Conservation (phyloP, 2,329 filamentous ascomycete genomes). For the Lachnum nothofagi region DNA sequence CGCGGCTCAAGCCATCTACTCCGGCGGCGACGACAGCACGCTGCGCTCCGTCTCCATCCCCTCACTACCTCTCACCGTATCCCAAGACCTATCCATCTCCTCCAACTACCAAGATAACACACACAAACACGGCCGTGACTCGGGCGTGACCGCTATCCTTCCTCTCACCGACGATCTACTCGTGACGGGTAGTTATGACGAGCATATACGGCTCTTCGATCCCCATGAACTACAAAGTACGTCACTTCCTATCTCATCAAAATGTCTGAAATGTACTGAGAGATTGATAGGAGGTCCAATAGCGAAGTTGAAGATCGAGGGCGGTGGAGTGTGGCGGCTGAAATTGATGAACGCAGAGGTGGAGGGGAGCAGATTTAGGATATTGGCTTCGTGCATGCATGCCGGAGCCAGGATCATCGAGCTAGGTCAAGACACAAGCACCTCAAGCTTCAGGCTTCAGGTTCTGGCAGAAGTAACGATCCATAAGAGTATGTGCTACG, state of each 20-base stretch:
- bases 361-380: conserved; percentile 34
- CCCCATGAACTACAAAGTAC: background rate
- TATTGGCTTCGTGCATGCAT: conserved; percentile 94
- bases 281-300: conserved; percentile 47
- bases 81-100: background rate
- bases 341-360: conserved; percentile 42
- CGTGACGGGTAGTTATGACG: conserved; percentile 88
- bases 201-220: conserved; percentile 64
- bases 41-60: conserved; percentile 11
- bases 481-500: conserved; percentile 94
- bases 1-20: conserved; percentile 45
- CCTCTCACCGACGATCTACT: conserved; percentile 58
- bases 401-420: too few relatives aligned
- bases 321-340: conserved; percentile 79
- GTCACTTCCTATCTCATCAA: background rate
- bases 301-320: conserved; percentile 61
- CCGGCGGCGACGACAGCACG: conserved; percentile 65
- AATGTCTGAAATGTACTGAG: conserved; percentile 39
- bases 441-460: too few relatives aligned
- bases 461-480: conserved; percentile 71
- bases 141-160: conserved; percentile 82
- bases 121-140: conserved; percentile 54
- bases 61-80: background rate
- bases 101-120: background rate
- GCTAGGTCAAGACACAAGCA: too few relatives aligned